Base-by-base conservation (phyloP, 352 stramenopile genomes). In the Phytophthora pini region DNA sequence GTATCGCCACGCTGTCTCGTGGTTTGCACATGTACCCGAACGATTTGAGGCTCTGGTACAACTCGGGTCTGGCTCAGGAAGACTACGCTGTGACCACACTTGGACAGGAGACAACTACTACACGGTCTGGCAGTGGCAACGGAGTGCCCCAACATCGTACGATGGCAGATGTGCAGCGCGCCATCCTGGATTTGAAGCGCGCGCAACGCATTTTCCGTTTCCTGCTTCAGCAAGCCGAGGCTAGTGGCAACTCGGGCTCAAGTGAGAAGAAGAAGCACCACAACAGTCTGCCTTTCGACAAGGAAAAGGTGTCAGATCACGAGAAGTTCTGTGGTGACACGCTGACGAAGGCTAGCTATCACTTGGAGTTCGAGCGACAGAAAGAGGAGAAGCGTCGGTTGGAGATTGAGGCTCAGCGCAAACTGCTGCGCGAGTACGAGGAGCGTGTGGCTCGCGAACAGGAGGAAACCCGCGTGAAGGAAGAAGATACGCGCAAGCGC, bases 341-440 rank as follows among this genome's bases (percentile, higher is more conserved):
- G 5, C 65, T 96, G 32, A 93, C 83, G 3, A 96, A 96, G 61
- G 88, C 88, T 0, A 94, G 83, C 65, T 92, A 91, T 61, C 88
- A 96, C 70, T 85, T 96, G 76, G 88, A 96, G 71, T 96, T 95
- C 44, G 88, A 96, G 58, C 85, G 87, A 12, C 88, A 96, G 61
- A 89, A 89, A 24, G 88, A 96, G 36, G 88, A 95, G 17, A 95
- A 93, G 63, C 80, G 88, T 46, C 85, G 79, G 22, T 52, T 93
- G 32, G 87, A 96, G 70, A 92, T 90, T 34, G 88, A 96, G 55
- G 73, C 79, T 3, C 88, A 92, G 56, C 84, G 88, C 27, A 90
- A 91, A 64, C 77, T 93, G 72, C 62, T 95, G 17, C 72, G 84
- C 10, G 84, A 93, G 44, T 93, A 94, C 67, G 88, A 96, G 55